Evolutionary conservation across 306 rosid species (phyloP).

Genomic region (Phaseolus lunatus): DNA sequence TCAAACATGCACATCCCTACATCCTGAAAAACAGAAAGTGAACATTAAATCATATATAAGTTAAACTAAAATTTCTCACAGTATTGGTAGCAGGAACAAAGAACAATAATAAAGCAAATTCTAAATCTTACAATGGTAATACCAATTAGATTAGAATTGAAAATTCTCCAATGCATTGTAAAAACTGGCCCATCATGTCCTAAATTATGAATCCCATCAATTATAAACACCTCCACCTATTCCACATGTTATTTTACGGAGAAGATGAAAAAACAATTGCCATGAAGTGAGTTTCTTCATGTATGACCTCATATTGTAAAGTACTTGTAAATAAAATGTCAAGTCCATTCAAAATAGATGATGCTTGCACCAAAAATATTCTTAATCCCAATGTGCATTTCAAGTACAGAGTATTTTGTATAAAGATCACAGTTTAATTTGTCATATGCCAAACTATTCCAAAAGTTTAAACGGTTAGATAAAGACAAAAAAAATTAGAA

Average conservation of each 20-base stretch:
- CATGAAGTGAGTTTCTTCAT: constrained; percentile 18
- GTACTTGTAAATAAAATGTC: constrained; percentile 1
- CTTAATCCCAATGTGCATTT: constrained; percentile 4
- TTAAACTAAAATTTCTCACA: constrained; percentile 4
- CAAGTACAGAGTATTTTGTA: constrained; percentile 12
- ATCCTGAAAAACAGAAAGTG: constrained; percentile 34
- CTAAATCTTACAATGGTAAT: constrained; percentile 12
- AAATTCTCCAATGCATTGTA: not conserved
- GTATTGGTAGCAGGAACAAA: constrained; percentile 15
- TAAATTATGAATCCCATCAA: constrained; percentile 3
- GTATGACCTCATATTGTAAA: constrained; percentile 6
- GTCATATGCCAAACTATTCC: not conserved
- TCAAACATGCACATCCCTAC: constrained; percentile 27
- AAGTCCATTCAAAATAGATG: not conserved
- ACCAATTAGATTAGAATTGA: constrained; percentile 9
- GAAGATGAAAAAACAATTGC: constrained; percentile 4
- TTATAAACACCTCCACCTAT: not conserved
- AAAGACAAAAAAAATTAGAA: constrained; percentile 1
- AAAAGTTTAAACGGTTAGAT: not conserved
- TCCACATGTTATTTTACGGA: constrained; percentile 1
- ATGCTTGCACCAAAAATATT: constrained; percentile 20
- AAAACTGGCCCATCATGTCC: constrained; percentile 20
- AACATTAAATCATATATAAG: constrained; percentile 27
- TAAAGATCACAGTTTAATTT: constrained; percentile 33
- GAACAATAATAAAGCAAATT: not conserved